Conservation (phyloP, 225 moss, liverwort and hornwort species). For the Physcomitrellopsis africana region DNA sequence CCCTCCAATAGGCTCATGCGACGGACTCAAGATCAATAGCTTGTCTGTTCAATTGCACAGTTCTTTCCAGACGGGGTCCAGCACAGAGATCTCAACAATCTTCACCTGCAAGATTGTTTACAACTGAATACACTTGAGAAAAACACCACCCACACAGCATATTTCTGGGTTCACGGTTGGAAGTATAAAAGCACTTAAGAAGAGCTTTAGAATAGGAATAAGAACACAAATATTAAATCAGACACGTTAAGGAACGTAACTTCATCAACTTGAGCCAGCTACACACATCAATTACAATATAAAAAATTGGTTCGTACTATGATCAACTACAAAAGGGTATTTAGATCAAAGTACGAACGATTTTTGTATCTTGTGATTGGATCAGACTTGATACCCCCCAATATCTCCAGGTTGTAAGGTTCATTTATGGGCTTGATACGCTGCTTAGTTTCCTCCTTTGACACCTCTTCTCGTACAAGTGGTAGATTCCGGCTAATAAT, state of each 20-base stretch:
- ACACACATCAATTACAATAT: neutral
- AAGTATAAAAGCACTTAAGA: neutral
- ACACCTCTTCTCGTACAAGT: constrained; percentile 86
- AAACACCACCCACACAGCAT: neutral
- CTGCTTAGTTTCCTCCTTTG: constrained; percentile 77
- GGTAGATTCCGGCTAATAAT: constrained; percentile 92
- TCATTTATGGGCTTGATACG: constrained; percentile 91
- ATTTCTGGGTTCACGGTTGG: neutral
- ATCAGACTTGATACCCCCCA: constrained; percentile 90
- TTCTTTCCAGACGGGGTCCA: constrained; percentile 89
- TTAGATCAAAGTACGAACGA: constrained; percentile 39
- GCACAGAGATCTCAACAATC: constrained; percentile 99
- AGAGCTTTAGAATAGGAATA: neutral
- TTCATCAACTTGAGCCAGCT: neutral
- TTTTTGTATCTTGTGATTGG: constrained; percentile 95
- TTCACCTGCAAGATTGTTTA: constrained; percentile 62
- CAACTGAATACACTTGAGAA: constrained; percentile 1
- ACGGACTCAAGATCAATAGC: constrained; percentile 91
- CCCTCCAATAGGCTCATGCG: constrained; percentile 98
- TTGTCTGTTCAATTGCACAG: constrained; percentile 85
- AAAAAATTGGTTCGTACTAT: too few relatives aligned
- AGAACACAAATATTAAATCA: neutral
- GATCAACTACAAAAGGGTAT: neutral
- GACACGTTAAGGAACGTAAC: neutral
- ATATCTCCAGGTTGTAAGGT: constrained; percentile 95